A percentile compares a stretch with the other conserved stretches of the same genome.
phyloP scores from a whole-genome alignment of 2,329 filamentous ascomycete genomes.

The Fusarium sp. region DNA sequence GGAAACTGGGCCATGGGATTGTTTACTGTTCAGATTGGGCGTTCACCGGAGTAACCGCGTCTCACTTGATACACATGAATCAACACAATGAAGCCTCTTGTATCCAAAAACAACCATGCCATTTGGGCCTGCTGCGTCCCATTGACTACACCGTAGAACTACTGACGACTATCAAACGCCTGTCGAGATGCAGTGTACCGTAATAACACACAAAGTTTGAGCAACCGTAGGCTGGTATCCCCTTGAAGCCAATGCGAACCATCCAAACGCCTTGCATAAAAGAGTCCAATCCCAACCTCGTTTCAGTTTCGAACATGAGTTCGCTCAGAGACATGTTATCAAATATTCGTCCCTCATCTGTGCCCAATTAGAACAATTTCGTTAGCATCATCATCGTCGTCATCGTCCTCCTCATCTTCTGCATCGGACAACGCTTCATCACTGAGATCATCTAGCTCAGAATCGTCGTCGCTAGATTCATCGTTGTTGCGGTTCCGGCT shows the following conservation, averaged over 20 bases:
- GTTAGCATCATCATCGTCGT: constrained; percentile 63
- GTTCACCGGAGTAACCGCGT: constrained; percentile 22
- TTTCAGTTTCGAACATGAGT: neutral
- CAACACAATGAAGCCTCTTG: neutral
- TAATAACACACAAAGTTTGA: constrained; percentile 20
- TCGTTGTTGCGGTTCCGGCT: constrained; percentile 60
- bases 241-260: constrained; percentile 26
- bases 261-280: constrained; percentile 42
- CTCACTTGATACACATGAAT: neutral
- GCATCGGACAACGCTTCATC: constrained; percentile 54
- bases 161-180: constrained; percentile 24
- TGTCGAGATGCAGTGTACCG: constrained; percentile 27
- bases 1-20: constrained; percentile 1
- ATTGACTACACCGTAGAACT: constrained; percentile 1
- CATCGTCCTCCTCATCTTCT: constrained; percentile 59
- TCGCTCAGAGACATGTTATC: constrained; percentile 9
- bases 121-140: constrained; percentile 15
- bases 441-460: constrained; percentile 56
- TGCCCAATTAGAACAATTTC: constrained; percentile 64
- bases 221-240: constrained; percentile 20
- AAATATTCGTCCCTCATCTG: constrained; percentile 50
- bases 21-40: neutral
- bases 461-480: constrained; percentile 60
- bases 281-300: constrained; percentile 8
- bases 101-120: constrained; percentile 17